Evolutionary conservation across 1,139 yeast genomes (phyloP).

Genomic region (Nakaseomyces kungkrabaensis): DNA sequence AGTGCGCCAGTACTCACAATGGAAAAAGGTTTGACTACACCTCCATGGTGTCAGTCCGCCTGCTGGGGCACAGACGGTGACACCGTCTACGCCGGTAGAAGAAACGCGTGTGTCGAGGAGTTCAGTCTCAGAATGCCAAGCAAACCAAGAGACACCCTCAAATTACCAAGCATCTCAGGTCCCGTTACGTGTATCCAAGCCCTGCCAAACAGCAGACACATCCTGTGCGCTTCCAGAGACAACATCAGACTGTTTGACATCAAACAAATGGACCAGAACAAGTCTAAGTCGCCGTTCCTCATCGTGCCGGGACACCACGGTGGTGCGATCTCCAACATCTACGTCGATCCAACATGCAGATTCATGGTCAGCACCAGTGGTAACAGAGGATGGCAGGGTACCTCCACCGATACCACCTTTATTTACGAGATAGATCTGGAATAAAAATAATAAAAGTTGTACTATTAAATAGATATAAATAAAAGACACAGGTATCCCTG

Average conservation of each 20-base stretch:
- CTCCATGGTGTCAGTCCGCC: slow-evolving; percentile 95
- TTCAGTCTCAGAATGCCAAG: slow-evolving; percentile 57
- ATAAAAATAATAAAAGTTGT: slow-evolving; percentile 3
- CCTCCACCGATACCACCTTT: slow-evolving; percentile 67
- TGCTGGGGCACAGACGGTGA: slow-evolving; percentile 87
- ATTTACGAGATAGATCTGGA: slow-evolving; percentile 56
- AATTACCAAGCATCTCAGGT: slow-evolving; percentile 83
- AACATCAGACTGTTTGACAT: slow-evolving; percentile 72
- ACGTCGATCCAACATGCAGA: slow-evolving; percentile 77
- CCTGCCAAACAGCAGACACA: slow-evolving; percentile 69
- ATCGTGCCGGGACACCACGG: slow-evolving; percentile 61
- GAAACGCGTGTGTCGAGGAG: slow-evolving; percentile 85
- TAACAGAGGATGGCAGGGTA: slow-evolving; percentile 89
- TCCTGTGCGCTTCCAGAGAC: slow-evolving; percentile 83
- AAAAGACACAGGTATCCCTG: too few species aligned
- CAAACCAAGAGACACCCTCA: slow-evolving; percentile 48
- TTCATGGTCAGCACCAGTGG: slow-evolving; percentile 91
- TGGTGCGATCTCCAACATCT: slow-evolving; percentile 54
- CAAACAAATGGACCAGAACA: slow-evolving; percentile 34
- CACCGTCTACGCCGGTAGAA: slow-evolving; percentile 69
- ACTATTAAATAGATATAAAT: not conserved
- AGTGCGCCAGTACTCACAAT: slow-evolving; percentile 41
- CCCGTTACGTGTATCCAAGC: slow-evolving; percentile 77
- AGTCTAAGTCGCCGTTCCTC: slow-evolving; percentile 36
- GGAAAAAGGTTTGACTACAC: slow-evolving; percentile 55